Conservation (phyloP, 2,329 filamentous ascomycete genomes). For the Curvularia eragrostidis region DNA sequence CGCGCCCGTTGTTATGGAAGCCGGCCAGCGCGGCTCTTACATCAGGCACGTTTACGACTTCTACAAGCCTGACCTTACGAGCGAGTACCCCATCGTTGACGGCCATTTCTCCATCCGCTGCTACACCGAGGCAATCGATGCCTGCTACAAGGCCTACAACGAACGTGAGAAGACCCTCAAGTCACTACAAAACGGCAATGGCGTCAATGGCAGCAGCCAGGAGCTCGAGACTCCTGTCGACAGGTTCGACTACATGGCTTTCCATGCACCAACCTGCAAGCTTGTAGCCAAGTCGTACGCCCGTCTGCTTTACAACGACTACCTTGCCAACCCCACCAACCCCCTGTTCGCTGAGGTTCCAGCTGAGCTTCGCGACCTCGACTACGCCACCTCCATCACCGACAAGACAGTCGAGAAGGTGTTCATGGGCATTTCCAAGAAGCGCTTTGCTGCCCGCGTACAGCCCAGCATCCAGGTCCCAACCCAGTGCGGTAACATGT, state of each 20-base stretch:
- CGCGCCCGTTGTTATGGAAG: conserved; percentile 58
- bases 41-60: conserved; percentile 62
- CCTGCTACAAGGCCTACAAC: conserved; percentile 63
- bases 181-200: conserved; percentile 52
- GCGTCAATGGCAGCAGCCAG: conserved; percentile 44
- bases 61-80: conserved; percentile 62
- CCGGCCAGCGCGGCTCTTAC: conserved; percentile 59
- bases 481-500: conserved; percentile 64
- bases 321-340: conserved; percentile 55
- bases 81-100: conserved; percentile 62
- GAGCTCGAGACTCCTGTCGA: conserved; percentile 57
- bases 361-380: conserved; percentile 55
- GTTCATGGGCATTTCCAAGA: conserved; percentile 60
- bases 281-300: conserved; percentile 62
- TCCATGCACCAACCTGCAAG: conserved; percentile 63
- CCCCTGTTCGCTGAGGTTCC: conserved; percentile 59
- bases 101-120: conserved; percentile 61
- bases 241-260: conserved; percentile 63
- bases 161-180: conserved; percentile 56
- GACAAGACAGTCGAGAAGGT: conserved; percentile 62
- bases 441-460: conserved; percentile 58
- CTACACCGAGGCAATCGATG: conserved; percentile 61
- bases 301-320: conserved; percentile 61
- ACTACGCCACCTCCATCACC: conserved; percentile 56
- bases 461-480: conserved; percentile 59